phyloP scores from a whole-genome alignment of 768 basidiomycete genomes.

The Tricholoma sp. region DNA sequence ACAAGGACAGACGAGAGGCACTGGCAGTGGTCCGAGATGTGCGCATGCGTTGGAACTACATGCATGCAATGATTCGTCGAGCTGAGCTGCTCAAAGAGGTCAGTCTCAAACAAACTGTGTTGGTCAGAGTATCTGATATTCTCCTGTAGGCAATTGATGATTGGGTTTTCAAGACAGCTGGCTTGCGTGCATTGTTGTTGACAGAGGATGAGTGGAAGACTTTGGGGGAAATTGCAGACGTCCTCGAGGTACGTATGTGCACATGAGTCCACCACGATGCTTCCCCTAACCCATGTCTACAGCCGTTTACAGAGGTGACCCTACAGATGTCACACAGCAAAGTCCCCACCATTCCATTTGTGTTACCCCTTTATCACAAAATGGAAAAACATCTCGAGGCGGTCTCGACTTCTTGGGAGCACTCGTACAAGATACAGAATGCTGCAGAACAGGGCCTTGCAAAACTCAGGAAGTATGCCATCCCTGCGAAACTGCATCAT shows the following conservation, averaged over 20 bases:
- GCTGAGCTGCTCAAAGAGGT: too few relatives aligned
- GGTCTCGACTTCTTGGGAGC: not conserved
- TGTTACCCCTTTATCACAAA: slow-evolving; percentile 21
- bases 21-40: not conserved
- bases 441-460: slow-evolving; percentile 15
- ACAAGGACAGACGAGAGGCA: not conserved
- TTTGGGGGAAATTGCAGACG: not conserved
- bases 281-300: too few relatives aligned
- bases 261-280: too few relatives aligned
- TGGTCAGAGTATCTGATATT: not conserved
- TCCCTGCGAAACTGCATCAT: slow-evolving; percentile 24
- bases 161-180: too few relatives aligned
- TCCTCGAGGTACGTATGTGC: not conserved
- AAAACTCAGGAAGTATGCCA: slow-evolving; percentile 5
- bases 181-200: too few relatives aligned
- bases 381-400: slow-evolving; percentile 19
- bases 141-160: slow-evolving; percentile 27
- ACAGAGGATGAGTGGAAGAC: too few relatives aligned
- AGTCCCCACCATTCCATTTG: too few relatives aligned
- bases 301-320: too few relatives aligned
- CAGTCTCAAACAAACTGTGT: not conserved
- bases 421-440: slow-evolving; percentile 7
- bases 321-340: too few relatives aligned
- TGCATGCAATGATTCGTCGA: too few relatives aligned
- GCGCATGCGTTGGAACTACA: too few relatives aligned